Base-by-base conservation (phyloP, 306 rosid genomes). In the Albizia julibrissin region DNA sequence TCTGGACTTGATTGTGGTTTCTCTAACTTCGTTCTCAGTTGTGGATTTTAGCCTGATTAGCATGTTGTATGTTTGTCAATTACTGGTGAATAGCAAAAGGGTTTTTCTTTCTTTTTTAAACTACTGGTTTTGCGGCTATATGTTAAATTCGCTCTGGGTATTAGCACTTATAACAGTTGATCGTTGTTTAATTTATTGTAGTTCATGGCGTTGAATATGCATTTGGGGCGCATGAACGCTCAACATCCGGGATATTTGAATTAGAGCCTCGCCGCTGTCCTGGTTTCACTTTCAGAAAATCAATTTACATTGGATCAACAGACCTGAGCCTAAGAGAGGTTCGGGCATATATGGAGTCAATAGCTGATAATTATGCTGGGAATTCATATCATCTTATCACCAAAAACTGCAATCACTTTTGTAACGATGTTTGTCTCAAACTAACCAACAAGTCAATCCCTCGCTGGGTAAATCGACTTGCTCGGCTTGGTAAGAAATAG, bases 391-490 rank as follows among this genome's bases (percentile, higher is more conserved):
- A 96, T 85, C 98, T 96, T 27, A 93, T 96, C 81, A 89, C 94
- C 0, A 93, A 91, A 84, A 96, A 96, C 78, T 96, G 99, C 87
- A 96, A 96, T 85, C 99, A 96, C 82, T 96, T 96, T 31, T 92
- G 98, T 56, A 81, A 90, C 22, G 97, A 96, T 86, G 94, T 86
- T 69, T 96, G 91, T 61, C 26, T 84, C 81, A 91, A 75, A 67
- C 84, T 96, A 80, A 85, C 93, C 0, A 91, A 92, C 82, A 92
- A 84, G 70, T 89, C 94, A 6, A 93, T 96, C 75, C 99, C 99
- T 70, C 86, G 97, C 8, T 96, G 99, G 99, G 97, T 96, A 2
- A 96, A 96, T 77, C 93, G 99, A 14, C 99, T 96, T 44, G 99
- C 99, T 61, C 89, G 98, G 52, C 94, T 96, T 21, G 99, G 99